Conservation (phyloP, 2,329 filamentous ascomycete species). For the Neonectria ditissima region DNA sequence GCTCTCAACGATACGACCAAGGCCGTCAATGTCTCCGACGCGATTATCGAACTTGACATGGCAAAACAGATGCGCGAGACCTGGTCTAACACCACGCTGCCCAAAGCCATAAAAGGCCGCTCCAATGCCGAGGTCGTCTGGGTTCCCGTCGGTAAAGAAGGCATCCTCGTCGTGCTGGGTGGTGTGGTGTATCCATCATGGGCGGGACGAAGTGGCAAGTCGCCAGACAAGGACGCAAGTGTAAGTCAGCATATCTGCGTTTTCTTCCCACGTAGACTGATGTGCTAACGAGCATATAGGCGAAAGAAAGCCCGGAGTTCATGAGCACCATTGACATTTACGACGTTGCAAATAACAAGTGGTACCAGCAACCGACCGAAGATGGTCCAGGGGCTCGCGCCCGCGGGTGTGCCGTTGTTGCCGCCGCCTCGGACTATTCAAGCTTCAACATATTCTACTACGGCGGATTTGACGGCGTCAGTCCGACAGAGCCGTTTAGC, state of each 20-base stretch:
- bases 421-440: constrained; percentile 75
- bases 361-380: constrained; percentile 76
- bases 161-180: constrained; percentile 81
- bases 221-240: constrained; percentile 47
- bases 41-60: constrained; percentile 73
- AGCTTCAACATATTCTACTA: constrained; percentile 90
- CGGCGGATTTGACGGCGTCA: constrained; percentile 75
- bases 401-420: constrained; percentile 80
- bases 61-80: constrained; percentile 57
- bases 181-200: constrained; percentile 75
- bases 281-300: constrained; percentile 51
- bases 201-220: constrained; percentile 41
- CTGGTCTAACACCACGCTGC: constrained; percentile 70
- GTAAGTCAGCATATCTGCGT: constrained; percentile 43
- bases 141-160: constrained; percentile 81
- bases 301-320: constrained; percentile 75
- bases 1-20: constrained; percentile 49
- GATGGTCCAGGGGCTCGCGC: constrained; percentile 69
- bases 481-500: constrained; percentile 53
- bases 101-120: constrained; percentile 61
- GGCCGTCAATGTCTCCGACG: constrained; percentile 63
- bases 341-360: constrained; percentile 75
- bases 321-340: constrained; percentile 80
- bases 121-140: constrained; percentile 76
- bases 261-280: background rate